Base-by-base conservation (phyloP, 768 basidiomycete species). In the Leccinum rimulosum region DNA sequence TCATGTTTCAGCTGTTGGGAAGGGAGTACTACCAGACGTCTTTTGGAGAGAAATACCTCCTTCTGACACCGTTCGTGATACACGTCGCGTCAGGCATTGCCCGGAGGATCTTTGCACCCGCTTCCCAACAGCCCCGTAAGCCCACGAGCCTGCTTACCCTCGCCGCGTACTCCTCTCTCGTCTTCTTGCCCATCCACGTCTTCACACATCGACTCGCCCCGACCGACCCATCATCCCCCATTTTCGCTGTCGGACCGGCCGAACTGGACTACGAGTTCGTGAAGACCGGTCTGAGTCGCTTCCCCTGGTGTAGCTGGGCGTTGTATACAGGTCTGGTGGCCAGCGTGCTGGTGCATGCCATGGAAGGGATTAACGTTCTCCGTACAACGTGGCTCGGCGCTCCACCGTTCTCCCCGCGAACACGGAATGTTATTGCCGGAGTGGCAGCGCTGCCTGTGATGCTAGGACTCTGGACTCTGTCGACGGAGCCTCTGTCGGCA, bases 261-360 rank as follows among this genome's bases (percentile, higher is more conserved):
- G 90, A 94, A 66, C 81, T 94, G 35, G 87, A 90, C 71, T 93
- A 82, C 70, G 88, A 93, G 62, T 93, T 87, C 69, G 89, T 94
- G 57, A 93, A 93, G 68, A 79, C 82, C 6, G 89, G 83, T 3
- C 71, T 93, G 40, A 76, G 77, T 15, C 73, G 58, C 17, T 91
- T 85, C 82, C 89, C 90, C 0, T 72, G 75, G 68, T 76, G 82
- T 40, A 87, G 81, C 65, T 85, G 81, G 81, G 56, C 82, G 3
- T 70, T 87, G 48, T 93, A 95, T 64, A 70, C 77, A 1, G 85
- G 82, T 0, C 79, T 95, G 10, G 80, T 89, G 0, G 73, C 74
- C 1, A 77, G 80, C 25, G 81, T 82, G 0, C 75, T 79, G 0
- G 65, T 87, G 51, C 93, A 95, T 68, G 76, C 81, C 3, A 78